A percentile compares a stretch with the other conserved stretches of the same genome.
phyloP scores from a whole-genome alignment of 352 stramenopile species.

The Phytophthora sansomeana region DNA sequence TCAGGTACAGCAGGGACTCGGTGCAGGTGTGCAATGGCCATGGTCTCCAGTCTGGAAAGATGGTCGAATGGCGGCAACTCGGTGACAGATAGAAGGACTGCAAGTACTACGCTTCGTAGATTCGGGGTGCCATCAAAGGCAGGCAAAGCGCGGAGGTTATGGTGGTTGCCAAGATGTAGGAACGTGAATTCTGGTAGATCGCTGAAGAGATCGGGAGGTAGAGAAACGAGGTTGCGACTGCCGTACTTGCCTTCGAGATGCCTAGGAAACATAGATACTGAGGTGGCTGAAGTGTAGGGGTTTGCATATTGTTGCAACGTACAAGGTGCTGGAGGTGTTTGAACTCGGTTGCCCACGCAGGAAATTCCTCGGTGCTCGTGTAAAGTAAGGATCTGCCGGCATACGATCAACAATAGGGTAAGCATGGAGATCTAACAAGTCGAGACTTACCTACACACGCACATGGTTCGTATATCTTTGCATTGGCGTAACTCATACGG shows the following conservation, averaged over 20 bases:
- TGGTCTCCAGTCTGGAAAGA: slow-evolving; percentile 15
- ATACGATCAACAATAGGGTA: neutral
- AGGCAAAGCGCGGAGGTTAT: slow-evolving; percentile 12
- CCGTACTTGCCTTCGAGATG: slow-evolving; percentile 36
- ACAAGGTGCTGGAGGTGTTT: slow-evolving; percentile 28
- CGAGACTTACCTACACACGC: no score
- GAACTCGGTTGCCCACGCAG: slow-evolving; percentile 17
- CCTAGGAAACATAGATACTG: neutral
- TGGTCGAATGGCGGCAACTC: slow-evolving; percentile 24
- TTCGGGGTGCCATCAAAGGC: slow-evolving; percentile 19
- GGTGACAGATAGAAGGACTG: slow-evolving; percentile 21
- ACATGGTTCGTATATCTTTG: slow-evolving; percentile 23
- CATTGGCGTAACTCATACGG: slow-evolving; percentile 34
- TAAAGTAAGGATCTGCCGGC: slow-evolving; percentile 25
- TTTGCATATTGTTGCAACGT: neutral
- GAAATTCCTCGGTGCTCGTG: slow-evolving; percentile 24
- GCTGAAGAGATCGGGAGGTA: slow-evolving; percentile 26
- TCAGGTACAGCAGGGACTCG: slow-evolving; percentile 19
- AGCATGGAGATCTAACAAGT: neutral
- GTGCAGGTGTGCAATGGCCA: slow-evolving; percentile 23
- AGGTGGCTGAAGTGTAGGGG: neutral
- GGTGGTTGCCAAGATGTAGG: slow-evolving; percentile 27
- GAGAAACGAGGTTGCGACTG: slow-evolving; percentile 20
- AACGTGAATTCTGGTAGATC: slow-evolving; percentile 27
- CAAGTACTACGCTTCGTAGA: slow-evolving; percentile 24